A percentile compares a stretch with the other conserved stretches of the same genome.
Evolutionary conservation across 208 protist species (phyloP).

Genomic region (Trypanosoma mega): DNA sequence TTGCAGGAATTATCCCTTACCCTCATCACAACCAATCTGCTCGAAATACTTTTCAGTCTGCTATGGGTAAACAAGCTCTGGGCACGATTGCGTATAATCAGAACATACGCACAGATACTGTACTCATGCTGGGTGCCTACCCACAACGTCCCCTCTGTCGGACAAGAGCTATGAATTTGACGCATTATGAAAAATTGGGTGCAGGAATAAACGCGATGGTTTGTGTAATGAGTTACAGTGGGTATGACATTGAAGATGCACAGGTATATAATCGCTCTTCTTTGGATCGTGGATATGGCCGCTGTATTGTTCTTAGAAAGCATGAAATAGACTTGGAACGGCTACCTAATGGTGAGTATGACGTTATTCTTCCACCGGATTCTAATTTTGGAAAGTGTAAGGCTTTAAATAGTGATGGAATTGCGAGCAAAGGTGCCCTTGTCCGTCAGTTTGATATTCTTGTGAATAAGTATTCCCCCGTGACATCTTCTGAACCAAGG

Average conservation of each 20-base stretch:
- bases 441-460: conserved; percentile 91
- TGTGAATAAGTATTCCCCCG: conserved; percentile 94
- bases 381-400: conserved; percentile 52
- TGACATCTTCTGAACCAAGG: conserved; percentile 36
- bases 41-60: conserved; percentile 99
- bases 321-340: conserved; percentile 78
- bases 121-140: conserved; percentile 98
- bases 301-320: conserved; percentile 94
- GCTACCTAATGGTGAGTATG: conserved; percentile 62
- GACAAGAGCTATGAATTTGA: conserved; percentile 96
- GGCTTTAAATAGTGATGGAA: conserved; percentile 95
- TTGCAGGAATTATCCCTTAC: conserved; percentile 98
- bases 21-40: conserved; percentile 99
- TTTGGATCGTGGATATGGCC: conserved; percentile 97
- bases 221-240: conserved; percentile 99
- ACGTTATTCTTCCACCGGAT: conserved; percentile 73
- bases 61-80: conserved; percentile 99
- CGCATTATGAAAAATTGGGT: conserved; percentile 96
- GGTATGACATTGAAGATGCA: conserved; percentile 99
- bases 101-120: conserved; percentile 97
- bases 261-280: conserved; percentile 97
- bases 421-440: conserved; percentile 87
- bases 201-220: conserved; percentile 99
- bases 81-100: conserved; percentile 96
- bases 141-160: conserved; percentile 97